These are phyloP conservation scores for Geotrichum reessii DNA, from an alignment of 1,139 yeast genomes.

Conservation along the genomic window DNA sequence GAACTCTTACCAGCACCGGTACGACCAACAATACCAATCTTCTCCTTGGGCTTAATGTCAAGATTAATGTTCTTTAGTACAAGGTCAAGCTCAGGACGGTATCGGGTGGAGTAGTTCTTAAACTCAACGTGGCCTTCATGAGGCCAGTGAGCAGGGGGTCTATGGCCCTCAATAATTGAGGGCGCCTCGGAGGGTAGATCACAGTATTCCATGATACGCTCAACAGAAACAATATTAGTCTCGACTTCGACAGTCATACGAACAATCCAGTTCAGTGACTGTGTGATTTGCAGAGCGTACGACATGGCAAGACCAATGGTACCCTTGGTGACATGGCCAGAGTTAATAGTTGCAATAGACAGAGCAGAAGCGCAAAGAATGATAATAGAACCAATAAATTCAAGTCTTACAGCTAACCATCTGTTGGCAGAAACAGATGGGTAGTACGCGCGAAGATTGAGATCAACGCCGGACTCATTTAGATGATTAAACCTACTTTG, in stretches of 20 bases:
- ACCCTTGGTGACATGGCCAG: slow-evolving; percentile 55
- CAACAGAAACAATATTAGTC: slow-evolving; percentile 93
- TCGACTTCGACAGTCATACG: slow-evolving; percentile 98
- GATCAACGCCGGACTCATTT: slow-evolving; percentile 74
- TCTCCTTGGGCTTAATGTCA: slow-evolving; percentile 67
- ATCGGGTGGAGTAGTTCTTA: slow-evolving; percentile 71
- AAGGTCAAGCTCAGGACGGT: slow-evolving; percentile 77
- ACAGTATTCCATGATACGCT: slow-evolving; percentile 86
- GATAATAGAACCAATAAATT: slow-evolving; percentile 80
- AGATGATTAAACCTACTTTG: slow-evolving; percentile 62
- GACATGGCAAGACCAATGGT: slow-evolving; percentile 88
- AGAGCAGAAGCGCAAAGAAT: slow-evolving; percentile 76
- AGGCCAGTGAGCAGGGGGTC: slow-evolving; percentile 81
- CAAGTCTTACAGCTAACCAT: slow-evolving; percentile 94
- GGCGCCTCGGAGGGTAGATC: slow-evolving; percentile 76
- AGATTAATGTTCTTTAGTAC: slow-evolving; percentile 70
- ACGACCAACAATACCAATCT: slow-evolving; percentile 83
- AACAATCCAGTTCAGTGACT: slow-evolving; percentile 92
- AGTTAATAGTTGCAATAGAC: slow-evolving; percentile 13
- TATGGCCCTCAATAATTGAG: slow-evolving; percentile 55
- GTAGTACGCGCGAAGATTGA: slow-evolving; percentile 84
- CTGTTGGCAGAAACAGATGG: slow-evolving; percentile 92
- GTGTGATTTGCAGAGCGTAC: slow-evolving; percentile 88
- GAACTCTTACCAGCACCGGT: slow-evolving; percentile 98
- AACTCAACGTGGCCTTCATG: slow-evolving; percentile 64